Conservation (phyloP, 2,329 filamentous ascomycete species). For the Pseudomassariella vexata region DNA sequence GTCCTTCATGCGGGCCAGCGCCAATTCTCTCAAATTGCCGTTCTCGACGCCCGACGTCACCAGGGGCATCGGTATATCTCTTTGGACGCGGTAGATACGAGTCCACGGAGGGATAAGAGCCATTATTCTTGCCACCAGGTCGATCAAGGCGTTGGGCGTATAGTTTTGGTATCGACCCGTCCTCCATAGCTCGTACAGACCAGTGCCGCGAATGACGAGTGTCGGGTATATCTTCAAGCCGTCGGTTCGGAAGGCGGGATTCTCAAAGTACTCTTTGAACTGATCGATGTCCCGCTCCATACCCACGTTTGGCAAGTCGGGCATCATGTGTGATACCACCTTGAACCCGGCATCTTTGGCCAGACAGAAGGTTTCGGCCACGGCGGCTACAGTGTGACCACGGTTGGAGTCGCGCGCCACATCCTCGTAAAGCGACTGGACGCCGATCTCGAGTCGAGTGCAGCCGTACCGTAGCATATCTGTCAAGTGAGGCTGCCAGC, state of each 20-base stretch:
- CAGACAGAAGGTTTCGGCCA: slow-evolving; percentile 95
- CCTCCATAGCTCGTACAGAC: slow-evolving; percentile 94
- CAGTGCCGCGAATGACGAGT: slow-evolving; percentile 91
- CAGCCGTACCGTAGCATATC: slow-evolving; percentile 98
- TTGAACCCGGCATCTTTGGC: slow-evolving; percentile 98
- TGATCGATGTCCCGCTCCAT: slow-evolving; percentile 98
- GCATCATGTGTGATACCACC: slow-evolving; percentile 99
- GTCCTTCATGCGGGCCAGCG: slow-evolving; percentile 96
- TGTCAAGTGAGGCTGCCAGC: slow-evolving; percentile 87
- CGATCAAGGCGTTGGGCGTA: slow-evolving; percentile 92
- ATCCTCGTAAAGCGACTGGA: slow-evolving; percentile 95
- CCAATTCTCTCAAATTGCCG: slow-evolving; percentile 88
- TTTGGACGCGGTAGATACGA: slow-evolving; percentile 94
- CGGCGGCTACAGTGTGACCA: slow-evolving; percentile 90
- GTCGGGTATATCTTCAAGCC: slow-evolving; percentile 98
- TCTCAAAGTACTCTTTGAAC: slow-evolving; percentile 97
- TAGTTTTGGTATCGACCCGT: slow-evolving; percentile 98
- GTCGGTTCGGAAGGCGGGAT: slow-evolving; percentile 90
- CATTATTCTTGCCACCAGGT: slow-evolving; percentile 92
- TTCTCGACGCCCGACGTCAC: slow-evolving; percentile 99
- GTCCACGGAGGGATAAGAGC: slow-evolving; percentile 96
- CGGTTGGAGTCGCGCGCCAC: slow-evolving; percentile 97
- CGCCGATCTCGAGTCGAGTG: slow-evolving; percentile 87
- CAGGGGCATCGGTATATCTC: slow-evolving; percentile 98
- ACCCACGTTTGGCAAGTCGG: slow-evolving; percentile 92